Conservation (phyloP, 768 basidiomycete genomes). For the Trametes maxima region DNA sequence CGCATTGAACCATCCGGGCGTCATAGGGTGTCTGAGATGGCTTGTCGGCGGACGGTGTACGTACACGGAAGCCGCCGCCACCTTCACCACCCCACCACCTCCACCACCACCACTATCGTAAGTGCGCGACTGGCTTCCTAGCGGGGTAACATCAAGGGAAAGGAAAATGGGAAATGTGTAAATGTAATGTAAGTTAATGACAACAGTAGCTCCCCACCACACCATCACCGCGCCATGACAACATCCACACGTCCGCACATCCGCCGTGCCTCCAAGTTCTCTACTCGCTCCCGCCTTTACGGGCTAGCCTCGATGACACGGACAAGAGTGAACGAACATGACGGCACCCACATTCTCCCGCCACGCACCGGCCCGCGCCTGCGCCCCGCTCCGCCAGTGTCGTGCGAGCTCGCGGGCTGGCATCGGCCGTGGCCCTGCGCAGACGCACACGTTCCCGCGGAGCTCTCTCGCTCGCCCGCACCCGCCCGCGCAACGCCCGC, state of each 20-base stretch:
- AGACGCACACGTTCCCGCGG: conserved; percentile 2
- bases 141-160: conserved; percentile 3
- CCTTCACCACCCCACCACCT: conserved; percentile 5
- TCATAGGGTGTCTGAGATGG: not conserved
- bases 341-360: too few species aligned
- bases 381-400: too few species aligned
- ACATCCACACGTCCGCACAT: not conserved
- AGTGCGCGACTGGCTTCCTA: not conserved
- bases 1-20: not conserved
- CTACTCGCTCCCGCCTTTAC: not conserved
- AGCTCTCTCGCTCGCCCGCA: not conserved
- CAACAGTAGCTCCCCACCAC: conserved; percentile 13
- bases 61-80: conserved; percentile 12
- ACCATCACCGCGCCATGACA: conserved; percentile 6
- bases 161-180: not conserved
- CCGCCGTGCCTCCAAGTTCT: not conserved
- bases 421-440: too few species aligned
- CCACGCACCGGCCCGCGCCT: too few species aligned
- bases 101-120: conserved; percentile 3
- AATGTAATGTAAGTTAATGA: conserved; percentile 7
- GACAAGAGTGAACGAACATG: not conserved
- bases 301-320: not conserved
- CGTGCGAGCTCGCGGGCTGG: too few species aligned
- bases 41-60: not conserved
- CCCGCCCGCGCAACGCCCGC: conserved; percentile 1